phyloP scores from a whole-genome alignment of 2,329 filamentous ascomycete species.

The Penicillium sp. region DNA sequence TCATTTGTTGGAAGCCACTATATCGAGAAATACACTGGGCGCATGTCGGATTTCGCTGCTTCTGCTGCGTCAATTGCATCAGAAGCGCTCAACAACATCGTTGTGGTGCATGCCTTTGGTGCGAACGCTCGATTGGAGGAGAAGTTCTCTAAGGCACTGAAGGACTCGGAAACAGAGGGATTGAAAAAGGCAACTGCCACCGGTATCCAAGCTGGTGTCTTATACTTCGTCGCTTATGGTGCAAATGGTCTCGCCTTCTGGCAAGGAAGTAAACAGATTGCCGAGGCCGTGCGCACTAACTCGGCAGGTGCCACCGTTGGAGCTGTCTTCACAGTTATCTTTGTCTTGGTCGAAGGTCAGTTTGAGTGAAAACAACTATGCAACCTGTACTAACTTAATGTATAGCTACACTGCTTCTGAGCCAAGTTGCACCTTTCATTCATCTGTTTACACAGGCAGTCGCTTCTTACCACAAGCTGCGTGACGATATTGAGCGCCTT shows the following conservation, averaged over 20 bases:
- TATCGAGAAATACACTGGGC: conserved; percentile 48
- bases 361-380: neutral
- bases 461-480: conserved; percentile 57
- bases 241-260: conserved; percentile 66
- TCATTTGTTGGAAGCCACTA: conserved; percentile 54
- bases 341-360: conserved; percentile 39
- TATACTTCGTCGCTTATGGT: conserved; percentile 66
- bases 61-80: conserved; percentile 61
- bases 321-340: conserved; percentile 39
- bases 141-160: conserved; percentile 55
- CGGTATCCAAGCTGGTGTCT: conserved; percentile 56
- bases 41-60: conserved; percentile 53
- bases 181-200: conserved; percentile 57
- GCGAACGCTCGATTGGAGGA: conserved; percentile 57
- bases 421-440: conserved; percentile 39
- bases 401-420: conserved; percentile 37
- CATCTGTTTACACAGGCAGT: conserved; percentile 50
- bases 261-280: conserved; percentile 59
- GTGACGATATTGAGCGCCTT: conserved; percentile 54
- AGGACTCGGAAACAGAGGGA: conserved; percentile 50
- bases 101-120: conserved; percentile 62
- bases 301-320: conserved; percentile 31
- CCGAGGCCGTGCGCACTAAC: conserved; percentile 28
- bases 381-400: conserved; percentile 10
- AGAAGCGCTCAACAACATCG: conserved; percentile 58